phyloP scores from a whole-genome alignment of 495 filamentous ascomycete genomes.

The Penicillium canariense region DNA sequence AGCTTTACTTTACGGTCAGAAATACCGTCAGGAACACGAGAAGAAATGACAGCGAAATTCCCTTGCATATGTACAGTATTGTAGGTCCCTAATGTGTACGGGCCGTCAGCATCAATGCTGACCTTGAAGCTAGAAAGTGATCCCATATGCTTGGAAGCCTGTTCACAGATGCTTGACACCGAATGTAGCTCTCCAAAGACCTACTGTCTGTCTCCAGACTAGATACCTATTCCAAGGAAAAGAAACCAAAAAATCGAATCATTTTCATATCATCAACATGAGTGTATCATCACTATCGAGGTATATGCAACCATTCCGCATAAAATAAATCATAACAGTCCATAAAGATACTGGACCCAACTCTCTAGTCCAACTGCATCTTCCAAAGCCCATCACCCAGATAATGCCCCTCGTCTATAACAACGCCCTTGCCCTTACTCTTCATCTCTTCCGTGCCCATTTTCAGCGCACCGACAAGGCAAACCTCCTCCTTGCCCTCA shows the following conservation, averaged over 20 bases:
- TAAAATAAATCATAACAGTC: neutral
- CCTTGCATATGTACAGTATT: too few species aligned
- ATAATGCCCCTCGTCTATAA: slow-evolving; percentile 89
- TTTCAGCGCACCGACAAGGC: slow-evolving; percentile 80
- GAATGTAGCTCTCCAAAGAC: too few species aligned
- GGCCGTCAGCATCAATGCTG: too few species aligned
- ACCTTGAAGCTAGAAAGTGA: too few species aligned
- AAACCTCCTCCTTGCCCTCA: slow-evolving; percentile 91
- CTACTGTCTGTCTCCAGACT: too few species aligned
- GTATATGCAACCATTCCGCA: neutral
- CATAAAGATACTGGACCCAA: neutral
- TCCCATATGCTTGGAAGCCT: too few species aligned
- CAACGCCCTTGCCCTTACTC: slow-evolving; percentile 87
- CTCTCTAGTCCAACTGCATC: slow-evolving; percentile 66
- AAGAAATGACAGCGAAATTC: too few species aligned
- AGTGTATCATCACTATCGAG: neutral
- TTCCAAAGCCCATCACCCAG: slow-evolving; percentile 93
- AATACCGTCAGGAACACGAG: too few species aligned
- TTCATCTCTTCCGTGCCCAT: slow-evolving; percentile 90
- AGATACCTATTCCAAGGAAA: too few species aligned
- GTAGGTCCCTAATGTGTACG: too few species aligned
- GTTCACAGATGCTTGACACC: too few species aligned
- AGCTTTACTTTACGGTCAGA: too few species aligned
- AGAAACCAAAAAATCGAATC: neutral
- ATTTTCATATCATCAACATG: slow-evolving; percentile 1